Conservation (phyloP, 148 eudicot species). For the Silene uniflora region DNA sequence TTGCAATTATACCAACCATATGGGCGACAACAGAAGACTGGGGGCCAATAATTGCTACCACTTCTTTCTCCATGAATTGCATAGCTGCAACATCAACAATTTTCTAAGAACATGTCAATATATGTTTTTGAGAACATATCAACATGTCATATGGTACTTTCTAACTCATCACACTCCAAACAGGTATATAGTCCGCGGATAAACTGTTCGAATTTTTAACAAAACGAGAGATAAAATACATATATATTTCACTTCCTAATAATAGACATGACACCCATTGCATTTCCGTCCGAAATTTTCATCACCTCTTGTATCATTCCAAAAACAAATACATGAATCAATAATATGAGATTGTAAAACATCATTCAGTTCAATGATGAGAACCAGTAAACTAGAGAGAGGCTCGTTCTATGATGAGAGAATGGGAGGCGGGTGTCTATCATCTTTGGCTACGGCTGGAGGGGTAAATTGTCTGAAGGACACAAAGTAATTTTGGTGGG, state of each 20-base stretch:
- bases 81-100: conserved; percentile 51
- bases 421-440: too few relatives aligned
- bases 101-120: conserved; percentile 14
- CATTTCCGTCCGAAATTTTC: too few relatives aligned
- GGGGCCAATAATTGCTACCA: conserved; percentile 85
- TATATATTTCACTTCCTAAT: too few relatives aligned
- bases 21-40: conserved; percentile 88
- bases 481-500: too few relatives aligned
- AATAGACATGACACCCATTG: too few relatives aligned
- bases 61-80: conserved; percentile 68
- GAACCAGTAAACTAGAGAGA: not conserved
- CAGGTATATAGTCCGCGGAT: not conserved
- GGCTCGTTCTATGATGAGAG: too few relatives aligned
- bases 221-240: too few relatives aligned
- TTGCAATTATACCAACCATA: conserved; percentile 49
- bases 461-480: too few relatives aligned
- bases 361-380: not conserved
- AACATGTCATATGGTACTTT: not conserved
- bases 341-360: not conserved
- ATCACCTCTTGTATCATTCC: not conserved
- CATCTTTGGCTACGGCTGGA: too few relatives aligned
- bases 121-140: not conserved
- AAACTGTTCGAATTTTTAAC: not conserved
- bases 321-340: not conserved
- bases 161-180: conserved; percentile 12